Base-by-base conservation (phyloP, 306 rosid genomes). In the Prunus dulcis region DNA sequence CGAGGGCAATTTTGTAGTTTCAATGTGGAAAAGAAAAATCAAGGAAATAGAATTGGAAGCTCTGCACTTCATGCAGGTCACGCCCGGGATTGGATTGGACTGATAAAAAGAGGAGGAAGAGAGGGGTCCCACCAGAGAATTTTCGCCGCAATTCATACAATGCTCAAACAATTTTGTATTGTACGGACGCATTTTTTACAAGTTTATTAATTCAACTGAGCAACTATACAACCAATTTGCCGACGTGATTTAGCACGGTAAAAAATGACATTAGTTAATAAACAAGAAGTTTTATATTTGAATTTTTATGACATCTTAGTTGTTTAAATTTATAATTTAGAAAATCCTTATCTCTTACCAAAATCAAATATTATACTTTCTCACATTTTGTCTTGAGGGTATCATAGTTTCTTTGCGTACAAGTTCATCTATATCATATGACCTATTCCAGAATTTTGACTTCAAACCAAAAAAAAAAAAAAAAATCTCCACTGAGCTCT, bases 111-210 rank as follows among this genome's bases (percentile, higher is more conserved):
- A 53, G 23, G 32, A 27, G 32, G 12, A 47, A 3, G 17, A 4
- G 4, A 3, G 9, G 76, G 76, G 79, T 65, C 58, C 79, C 76
- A 49, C 47, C 71, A 23, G 0, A 51, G 65, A 73, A 74, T 80
- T 74, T 47, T 67, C 63, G 75, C 83, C 79, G 49, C 74, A 67
- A 49, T 49, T 55, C 69, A 18, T 41, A 72, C 27, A 67, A 28
- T 18, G 14, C n/a, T 7, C n/a, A 38, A 28, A 13, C 12, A 38
- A 9, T 41, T 55, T 55, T 19, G 52, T 47, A 47, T 12, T 22
- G 56, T 75, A 64, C 64, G 18, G 62, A 69, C 5, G 15, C 14
- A 45, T 62, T 23, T 38, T 38, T 38, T 38, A 1, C 43, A 38
- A 38, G 43, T 38, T 38, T 6, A 38, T 38, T 6, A 38, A 38